phyloP scores from a whole-genome alignment of 179 eudicot genomes.

The Camellia oleifera region DNA sequence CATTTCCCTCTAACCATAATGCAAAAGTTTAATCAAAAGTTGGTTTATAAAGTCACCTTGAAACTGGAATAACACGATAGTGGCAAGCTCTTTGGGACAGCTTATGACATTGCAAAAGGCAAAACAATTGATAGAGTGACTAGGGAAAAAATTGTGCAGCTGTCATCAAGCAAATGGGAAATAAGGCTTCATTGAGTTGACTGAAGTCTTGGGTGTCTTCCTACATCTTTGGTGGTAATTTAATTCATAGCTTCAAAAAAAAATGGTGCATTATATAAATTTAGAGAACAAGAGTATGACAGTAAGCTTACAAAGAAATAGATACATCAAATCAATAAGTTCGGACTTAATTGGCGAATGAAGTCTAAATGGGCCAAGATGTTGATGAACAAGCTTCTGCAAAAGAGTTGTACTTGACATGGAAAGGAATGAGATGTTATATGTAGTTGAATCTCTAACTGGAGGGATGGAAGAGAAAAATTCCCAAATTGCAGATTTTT shows the following conservation, averaged over 20 bases:
- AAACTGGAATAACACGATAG: background rate
- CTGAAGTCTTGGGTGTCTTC: background rate
- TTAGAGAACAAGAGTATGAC: no score
- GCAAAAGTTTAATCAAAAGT: background rate
- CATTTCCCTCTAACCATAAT: background rate
- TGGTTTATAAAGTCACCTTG: background rate
- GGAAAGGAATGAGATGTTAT: background rate
- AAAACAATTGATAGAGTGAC: background rate
- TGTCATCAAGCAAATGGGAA: background rate
- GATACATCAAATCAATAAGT: background rate
- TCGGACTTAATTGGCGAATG: conserved; percentile 3
- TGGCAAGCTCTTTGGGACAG: background rate
- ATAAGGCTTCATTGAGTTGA: background rate
- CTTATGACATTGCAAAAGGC: background rate
- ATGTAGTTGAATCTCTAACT: background rate
- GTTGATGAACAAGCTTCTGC: background rate
- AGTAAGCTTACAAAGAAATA: no score
- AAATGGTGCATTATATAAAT: no score
- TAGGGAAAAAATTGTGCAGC: background rate
- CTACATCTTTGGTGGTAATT: background rate
- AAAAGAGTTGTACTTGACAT: background rate
- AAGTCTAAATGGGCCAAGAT: background rate
- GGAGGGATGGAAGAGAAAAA: background rate
- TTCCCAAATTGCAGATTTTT: background rate
- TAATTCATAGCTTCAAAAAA: no score